Evolutionary conservation across 257 asterid species (phyloP).

Genomic region (Vinca minor): DNA sequence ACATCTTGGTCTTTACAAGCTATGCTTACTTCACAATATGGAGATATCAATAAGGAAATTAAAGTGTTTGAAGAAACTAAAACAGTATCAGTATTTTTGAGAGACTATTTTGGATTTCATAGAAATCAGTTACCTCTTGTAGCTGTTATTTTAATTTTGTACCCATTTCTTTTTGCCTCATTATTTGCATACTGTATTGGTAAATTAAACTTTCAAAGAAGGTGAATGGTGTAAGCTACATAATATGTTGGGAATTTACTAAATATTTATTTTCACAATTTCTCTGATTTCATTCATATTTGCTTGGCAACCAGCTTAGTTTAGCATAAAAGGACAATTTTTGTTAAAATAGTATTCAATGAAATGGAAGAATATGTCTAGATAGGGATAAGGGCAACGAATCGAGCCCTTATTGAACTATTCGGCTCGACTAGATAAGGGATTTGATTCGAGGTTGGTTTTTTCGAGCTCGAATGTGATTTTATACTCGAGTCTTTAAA

Average conservation of each 20-base stretch:
- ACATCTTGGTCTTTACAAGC: slow-evolving; percentile 23
- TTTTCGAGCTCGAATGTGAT: too few relatives aligned
- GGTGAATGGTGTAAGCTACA: slow-evolving; percentile 2
- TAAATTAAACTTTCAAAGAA: slow-evolving; percentile 25
- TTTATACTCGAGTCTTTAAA: too few relatives aligned
- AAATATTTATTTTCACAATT: too few relatives aligned
- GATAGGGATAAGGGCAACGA: neutral
- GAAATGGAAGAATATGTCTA: neutral
- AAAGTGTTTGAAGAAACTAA: slow-evolving; percentile 18
- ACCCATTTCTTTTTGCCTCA: slow-evolving; percentile 18
- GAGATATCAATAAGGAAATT: slow-evolving; percentile 17
- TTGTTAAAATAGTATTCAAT: neutral
- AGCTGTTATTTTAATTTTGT: slow-evolving; percentile 13
- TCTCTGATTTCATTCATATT: neutral
- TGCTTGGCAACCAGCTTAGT: too few relatives aligned
- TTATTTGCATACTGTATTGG: slow-evolving; percentile 21
- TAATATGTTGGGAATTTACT: too few relatives aligned
- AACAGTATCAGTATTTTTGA: slow-evolving; percentile 14
- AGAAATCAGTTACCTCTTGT: slow-evolving; percentile 20
- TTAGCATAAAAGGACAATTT: too few relatives aligned
- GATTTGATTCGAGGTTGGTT: too few relatives aligned
- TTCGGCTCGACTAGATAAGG: too few relatives aligned
- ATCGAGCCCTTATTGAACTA: too few relatives aligned
- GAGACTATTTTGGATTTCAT: slow-evolving; percentile 18
- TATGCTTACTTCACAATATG: slow-evolving; percentile 23